Evolutionary conservation across 2,329 filamentous ascomycete species (phyloP).

Genomic region (Dothidotthia symphoricarpi): DNA sequence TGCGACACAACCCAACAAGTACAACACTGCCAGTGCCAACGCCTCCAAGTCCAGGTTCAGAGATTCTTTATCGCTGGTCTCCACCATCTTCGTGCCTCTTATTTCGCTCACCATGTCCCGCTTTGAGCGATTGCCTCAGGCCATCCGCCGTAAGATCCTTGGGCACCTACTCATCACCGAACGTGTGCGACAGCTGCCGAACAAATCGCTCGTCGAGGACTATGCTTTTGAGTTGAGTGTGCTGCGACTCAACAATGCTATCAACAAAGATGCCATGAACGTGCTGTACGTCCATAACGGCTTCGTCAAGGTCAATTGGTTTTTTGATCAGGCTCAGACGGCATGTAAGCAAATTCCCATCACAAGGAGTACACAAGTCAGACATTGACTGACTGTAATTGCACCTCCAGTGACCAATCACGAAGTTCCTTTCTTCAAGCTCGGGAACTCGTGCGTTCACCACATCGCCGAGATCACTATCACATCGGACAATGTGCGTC

Average conservation of each 20-base stretch:
- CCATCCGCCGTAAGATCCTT: neutral
- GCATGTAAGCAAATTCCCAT: slow-evolving; percentile 2
- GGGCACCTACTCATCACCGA: slow-evolving; percentile 2
- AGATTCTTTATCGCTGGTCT: too few relatives aligned
- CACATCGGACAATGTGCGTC: neutral
- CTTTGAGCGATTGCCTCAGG: neutral
- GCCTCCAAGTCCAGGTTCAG: too few relatives aligned
- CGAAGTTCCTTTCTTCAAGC: slow-evolving; percentile 7
- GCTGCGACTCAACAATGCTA: neutral
- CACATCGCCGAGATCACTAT: slow-evolving; percentile 2
- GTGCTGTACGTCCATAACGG: slow-evolving; percentile 2
- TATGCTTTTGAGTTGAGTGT: slow-evolving; percentile 2
- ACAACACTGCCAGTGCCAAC: too few relatives aligned
- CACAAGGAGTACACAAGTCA: too few relatives aligned
- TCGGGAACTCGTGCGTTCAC: neutral
- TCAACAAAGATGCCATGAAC: neutral
- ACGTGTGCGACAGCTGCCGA: slow-evolving; percentile 3
- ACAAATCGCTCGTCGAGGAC: slow-evolving; percentile 3
- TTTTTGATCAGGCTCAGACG: neutral
- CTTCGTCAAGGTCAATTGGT: slow-evolving; percentile 1
- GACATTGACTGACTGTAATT: too few relatives aligned
- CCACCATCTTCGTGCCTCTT: too few relatives aligned
- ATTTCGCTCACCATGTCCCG: slow-evolving; percentile 1
- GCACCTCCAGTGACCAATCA: too few relatives aligned
- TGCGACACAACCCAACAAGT: too few relatives aligned